phyloP scores from a whole-genome alignment of 352 stramenopile species.

The Peronospora destructor region DNA sequence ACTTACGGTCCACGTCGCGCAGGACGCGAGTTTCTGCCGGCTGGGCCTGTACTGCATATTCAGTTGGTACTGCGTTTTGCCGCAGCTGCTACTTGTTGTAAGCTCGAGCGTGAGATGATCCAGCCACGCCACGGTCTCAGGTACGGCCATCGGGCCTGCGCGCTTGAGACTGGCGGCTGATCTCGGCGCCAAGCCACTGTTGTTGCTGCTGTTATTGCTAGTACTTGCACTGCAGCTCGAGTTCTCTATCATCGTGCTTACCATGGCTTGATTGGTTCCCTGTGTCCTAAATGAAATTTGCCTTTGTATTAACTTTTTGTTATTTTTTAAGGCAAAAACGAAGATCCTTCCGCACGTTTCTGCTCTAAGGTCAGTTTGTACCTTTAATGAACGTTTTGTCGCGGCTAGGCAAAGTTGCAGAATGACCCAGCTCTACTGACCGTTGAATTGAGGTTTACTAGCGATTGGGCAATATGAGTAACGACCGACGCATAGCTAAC shows the following conservation, averaged over 20 bases:
- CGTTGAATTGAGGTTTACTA: conserved; percentile 1
- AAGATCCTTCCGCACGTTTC: conserved; percentile 12
- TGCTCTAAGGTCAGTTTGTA: neutral
- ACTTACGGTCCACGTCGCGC: conserved; percentile 26
- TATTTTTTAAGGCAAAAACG: neutral
- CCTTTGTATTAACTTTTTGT: neutral
- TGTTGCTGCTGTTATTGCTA: conserved; percentile 6
- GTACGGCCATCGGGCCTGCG: conserved; percentile 19
- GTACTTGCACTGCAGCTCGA: conserved; percentile 15
- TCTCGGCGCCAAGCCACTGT: conserved; percentile 13
- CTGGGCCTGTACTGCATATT: conserved; percentile 27
- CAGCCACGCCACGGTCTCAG: conserved; percentile 30
- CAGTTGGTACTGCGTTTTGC: conserved; percentile 28
- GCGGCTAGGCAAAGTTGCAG: conserved; percentile 4
- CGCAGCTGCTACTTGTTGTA: conserved; percentile 9
- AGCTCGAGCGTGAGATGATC: conserved; percentile 30
- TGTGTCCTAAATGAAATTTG: conserved; percentile 3
- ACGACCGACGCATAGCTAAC: conserved; percentile 1
- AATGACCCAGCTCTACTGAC: conserved; percentile 13
- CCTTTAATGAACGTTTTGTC: conserved; percentile 4
- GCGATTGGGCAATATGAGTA: conserved; percentile 11
- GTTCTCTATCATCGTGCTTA: conserved; percentile 19
- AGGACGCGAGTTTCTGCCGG: conserved; percentile 23
- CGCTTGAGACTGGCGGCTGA: conserved; percentile 25
- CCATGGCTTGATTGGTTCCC: conserved; percentile 6